phyloP scores from a whole-genome alignment of 805 yeast genomes.

The Lachancea sp. region DNA sequence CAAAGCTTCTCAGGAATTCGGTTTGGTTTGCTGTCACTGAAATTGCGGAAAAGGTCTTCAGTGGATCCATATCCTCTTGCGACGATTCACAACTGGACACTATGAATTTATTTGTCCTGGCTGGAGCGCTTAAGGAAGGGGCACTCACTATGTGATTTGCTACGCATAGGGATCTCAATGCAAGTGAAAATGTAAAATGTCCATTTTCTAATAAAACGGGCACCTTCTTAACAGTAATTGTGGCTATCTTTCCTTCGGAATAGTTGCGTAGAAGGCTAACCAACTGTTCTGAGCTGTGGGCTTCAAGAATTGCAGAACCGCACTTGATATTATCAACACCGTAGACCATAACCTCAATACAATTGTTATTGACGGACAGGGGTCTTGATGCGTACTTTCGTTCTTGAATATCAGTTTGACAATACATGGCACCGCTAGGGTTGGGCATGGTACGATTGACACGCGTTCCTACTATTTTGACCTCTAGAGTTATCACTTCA shows the following conservation, averaged over 20 bases:
- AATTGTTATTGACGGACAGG: background rate
- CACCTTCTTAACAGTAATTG: conserved; percentile 1
- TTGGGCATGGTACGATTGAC: background rate
- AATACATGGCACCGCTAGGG: conserved; percentile 2
- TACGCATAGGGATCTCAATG: conserved; percentile 2
- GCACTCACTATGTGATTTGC: background rate
- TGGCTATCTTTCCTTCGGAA: background rate
- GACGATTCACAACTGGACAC: conserved; percentile 5
- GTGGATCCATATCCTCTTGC: conserved; percentile 4
- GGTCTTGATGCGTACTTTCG: background rate
- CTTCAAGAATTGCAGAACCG: background rate
- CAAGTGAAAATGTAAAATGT: conserved; percentile 6
- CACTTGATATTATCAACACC: background rate
- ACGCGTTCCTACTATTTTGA: conserved; percentile 1
- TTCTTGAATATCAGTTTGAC: background rate
- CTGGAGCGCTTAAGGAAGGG: background rate
- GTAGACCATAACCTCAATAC: conserved; percentile 2
- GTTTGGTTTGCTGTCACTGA: background rate
- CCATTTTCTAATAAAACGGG: conserved; percentile 2
- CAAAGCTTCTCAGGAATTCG: conserved; percentile 10
- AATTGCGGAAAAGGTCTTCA: conserved; percentile 5
- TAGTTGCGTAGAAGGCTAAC: background rate
- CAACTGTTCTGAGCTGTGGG: background rate
- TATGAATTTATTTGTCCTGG: conserved; percentile 1
- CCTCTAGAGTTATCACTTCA: background rate